Evolutionary conservation across 2,329 filamentous ascomycete genomes (phyloP), one percentile per base, ranked within the genome.

Genomic region (Fusarium sp.): DNA sequence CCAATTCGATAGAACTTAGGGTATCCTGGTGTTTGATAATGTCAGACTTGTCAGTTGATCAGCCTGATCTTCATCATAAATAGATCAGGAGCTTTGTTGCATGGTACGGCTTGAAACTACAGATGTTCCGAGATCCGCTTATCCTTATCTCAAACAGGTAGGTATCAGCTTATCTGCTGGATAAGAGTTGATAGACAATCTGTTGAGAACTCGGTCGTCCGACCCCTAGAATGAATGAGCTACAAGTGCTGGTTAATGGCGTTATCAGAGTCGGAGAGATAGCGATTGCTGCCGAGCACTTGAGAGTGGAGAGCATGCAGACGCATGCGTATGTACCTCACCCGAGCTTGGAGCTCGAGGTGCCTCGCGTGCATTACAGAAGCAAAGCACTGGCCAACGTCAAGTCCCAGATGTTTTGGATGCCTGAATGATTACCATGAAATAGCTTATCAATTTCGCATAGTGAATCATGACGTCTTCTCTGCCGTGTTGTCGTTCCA

Each of bases 201-300:
- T 65, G 44, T 56, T 69, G 68, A 71, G 53, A 23, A 54, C 38
- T 30, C 49, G 37, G 37, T 23, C 26, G 38, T 58, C 13, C 40
- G 44, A 57, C 33, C 18, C 49, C 60, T 30, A 30, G 30, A 11
- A 9, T 61, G 73, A 67, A 76, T 77, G 75, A 76, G 66, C 64
- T 58, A 56, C 59, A 67, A 71, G 59, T 50, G 57, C 63, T 49
- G 50, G 41, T 54, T 66, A 63, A 77, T 77, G 75, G 75, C 70
- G 75, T 77, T 77, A 77, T 77, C 75, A 63, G 73, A 73, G 18
- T 26, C 20, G 20, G 53, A 53, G 35, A 74, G 71, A 75, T 72
- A 73, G 64, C 70, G 59, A 71, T 64, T 59, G 66, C 60, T 46
- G 56, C 49, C 55, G 69, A 64, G 55, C 52, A 69, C 45, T 41